phyloP scores from a whole-genome alignment of 768 basidiomycete species.

The Termitomyces sp. region DNA sequence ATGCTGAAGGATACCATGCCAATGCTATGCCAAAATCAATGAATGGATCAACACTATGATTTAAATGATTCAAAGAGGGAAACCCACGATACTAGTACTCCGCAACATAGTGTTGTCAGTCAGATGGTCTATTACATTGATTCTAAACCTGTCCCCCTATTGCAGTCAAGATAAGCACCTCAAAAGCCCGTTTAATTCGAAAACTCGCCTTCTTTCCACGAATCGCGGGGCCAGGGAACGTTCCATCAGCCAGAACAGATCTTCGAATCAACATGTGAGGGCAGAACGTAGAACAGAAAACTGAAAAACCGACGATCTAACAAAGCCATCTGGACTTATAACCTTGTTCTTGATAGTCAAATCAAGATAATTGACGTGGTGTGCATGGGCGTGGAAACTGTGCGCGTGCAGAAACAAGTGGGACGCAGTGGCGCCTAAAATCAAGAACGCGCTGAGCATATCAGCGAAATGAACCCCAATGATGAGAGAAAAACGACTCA shows the following conservation, averaged over 20 bases:
- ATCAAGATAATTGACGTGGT: conserved; percentile 38
- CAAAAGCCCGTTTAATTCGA: neutral
- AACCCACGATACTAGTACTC: conserved; percentile 24
- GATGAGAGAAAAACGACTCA: neutral
- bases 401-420: neutral
- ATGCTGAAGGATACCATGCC: conserved; percentile 14
- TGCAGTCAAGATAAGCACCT: neutral
- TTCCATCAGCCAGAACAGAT: conserved; percentile 10
- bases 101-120: conserved; percentile 23
- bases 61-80: neutral
- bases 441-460: neutral
- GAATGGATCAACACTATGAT: neutral
- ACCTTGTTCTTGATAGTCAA: conserved; percentile 62
- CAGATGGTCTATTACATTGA: conserved; percentile 25
- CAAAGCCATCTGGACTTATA: conserved; percentile 41
- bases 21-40: conserved; percentile 1
- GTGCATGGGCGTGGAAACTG: neutral
- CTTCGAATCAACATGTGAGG: neutral
- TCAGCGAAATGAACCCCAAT: neutral
- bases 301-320: conserved; percentile 6
- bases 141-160: conserved; percentile 22
- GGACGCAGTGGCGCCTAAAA: neutral
- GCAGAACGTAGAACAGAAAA: neutral
- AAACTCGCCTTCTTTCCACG: conserved; percentile 8
- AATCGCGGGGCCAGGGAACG: conserved; percentile 11